A percentile compares a stretch with the other conserved stretches of the same genome.
Conservation (phyloP, 2,329 filamentous ascomycete species). For the Aureobasidium pullulans region DNA sequence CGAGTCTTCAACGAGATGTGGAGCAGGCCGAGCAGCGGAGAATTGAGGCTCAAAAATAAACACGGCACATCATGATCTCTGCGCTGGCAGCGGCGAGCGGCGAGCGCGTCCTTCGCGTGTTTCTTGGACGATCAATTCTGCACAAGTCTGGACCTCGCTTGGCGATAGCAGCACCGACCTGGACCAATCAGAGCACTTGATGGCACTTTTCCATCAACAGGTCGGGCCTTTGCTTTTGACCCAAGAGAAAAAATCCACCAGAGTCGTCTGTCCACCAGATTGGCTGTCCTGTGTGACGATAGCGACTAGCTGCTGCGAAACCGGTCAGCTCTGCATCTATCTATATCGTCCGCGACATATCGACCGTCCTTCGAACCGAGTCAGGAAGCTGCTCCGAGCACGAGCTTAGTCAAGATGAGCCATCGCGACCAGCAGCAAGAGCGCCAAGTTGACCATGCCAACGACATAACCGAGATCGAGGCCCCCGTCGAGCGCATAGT, state of each 20-base stretch:
- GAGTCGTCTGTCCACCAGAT: neutral
- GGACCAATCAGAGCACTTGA: neutral
- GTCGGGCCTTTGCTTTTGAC: neutral
- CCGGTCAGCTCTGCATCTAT: neutral
- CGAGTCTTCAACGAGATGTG: too few relatives aligned
- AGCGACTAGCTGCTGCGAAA: neutral
- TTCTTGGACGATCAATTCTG: neutral
- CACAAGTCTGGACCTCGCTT: constrained; percentile 5
- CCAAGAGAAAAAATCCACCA: neutral
- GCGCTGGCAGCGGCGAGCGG: neutral
- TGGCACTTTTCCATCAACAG: neutral
- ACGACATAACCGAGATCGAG: constrained; percentile 16
- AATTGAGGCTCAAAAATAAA: neutral
- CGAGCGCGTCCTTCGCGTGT: neutral
- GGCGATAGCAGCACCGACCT: neutral
- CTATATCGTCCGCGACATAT: neutral
- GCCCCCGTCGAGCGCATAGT: constrained; percentile 23
- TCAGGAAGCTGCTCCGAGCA: neutral
- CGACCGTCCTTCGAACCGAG: neutral
- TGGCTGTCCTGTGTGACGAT: neutral
- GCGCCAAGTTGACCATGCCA: constrained; percentile 7
- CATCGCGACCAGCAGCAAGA: neutral
- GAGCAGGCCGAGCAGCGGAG: neutral
- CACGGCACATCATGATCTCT: neutral
- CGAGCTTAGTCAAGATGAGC: neutral